A percentile compares a stretch with the other conserved stretches of the same genome.
These are phyloP conservation scores for Epithele typhae DNA, from an alignment of 768 basidiomycete genomes.

Conservation along the genomic window DNA sequence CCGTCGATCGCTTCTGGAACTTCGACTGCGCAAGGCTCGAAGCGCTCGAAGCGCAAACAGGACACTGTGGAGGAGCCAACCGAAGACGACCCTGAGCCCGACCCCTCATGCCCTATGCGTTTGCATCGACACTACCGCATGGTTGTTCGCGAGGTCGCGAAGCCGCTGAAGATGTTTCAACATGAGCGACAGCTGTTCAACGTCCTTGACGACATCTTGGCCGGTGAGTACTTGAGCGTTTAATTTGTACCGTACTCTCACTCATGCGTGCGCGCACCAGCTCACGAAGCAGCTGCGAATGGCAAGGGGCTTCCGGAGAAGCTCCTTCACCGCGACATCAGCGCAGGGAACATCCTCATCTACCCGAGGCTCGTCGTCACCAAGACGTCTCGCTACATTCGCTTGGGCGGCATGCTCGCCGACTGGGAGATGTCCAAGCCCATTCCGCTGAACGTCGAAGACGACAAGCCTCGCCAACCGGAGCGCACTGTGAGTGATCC, in stretches of 20 bases:
- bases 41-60: too few relatives aligned
- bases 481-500: background rate
- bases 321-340: conserved; percentile 9
- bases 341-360: conserved; percentile 6
- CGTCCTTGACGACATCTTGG: background rate
- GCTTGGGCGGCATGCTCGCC: conserved; percentile 1
- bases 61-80: too few relatives aligned
- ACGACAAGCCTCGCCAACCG: background rate
- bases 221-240: background rate
- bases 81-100: too few relatives aligned
- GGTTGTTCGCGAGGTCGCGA: conserved; percentile 1
- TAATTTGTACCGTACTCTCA: background rate
- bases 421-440: conserved; percentile 10
- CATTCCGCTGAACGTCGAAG: background rate
- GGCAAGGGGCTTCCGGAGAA: background rate
- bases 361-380: background rate
- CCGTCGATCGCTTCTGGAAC: too few relatives aligned
- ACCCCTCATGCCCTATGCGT: background rate
- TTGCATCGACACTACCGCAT: conserved; percentile 3
- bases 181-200: background rate
- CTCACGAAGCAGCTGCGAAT: background rate
- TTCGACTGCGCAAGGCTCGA: too few relatives aligned
- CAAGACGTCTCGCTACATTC: background rate
- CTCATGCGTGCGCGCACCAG: background rate
- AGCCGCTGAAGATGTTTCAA: background rate